A percentile compares a stretch with the other conserved stretches of the same genome.
These are phyloP conservation scores for Botrytis paeoniae DNA, from an alignment of 2,329 filamentous ascomycete species.

Conservation along the genomic window DNA sequence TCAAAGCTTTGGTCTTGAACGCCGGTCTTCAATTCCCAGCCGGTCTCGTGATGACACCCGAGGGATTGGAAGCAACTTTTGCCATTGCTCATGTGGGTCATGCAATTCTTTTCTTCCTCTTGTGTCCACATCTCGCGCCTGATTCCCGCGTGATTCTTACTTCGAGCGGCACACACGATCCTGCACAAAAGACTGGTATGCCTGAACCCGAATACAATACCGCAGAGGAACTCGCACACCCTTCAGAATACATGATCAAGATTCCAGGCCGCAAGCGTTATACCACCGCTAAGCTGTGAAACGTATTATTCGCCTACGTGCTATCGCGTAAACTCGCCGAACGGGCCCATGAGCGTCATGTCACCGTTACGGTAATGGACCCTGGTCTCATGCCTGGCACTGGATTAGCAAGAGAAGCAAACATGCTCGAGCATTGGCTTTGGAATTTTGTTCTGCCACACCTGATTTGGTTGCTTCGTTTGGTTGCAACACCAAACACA, in stretches of 20 bases:
- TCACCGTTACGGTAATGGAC: slow-evolving; percentile 45
- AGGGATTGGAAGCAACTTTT: slow-evolving; percentile 49
- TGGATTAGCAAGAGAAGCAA: slow-evolving; percentile 41
- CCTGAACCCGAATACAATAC: slow-evolving; percentile 41
- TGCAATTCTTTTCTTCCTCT: slow-evolving; percentile 48
- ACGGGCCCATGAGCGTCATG: slow-evolving; percentile 29
- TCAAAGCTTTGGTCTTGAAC: slow-evolving; percentile 47
- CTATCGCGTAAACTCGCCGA: slow-evolving; percentile 40
- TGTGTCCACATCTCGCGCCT: slow-evolving; percentile 41
- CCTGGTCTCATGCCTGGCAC: slow-evolving; percentile 51
- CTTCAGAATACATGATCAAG: slow-evolving; percentile 23
- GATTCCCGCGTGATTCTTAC: slow-evolving; percentile 46
- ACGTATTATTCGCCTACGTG: slow-evolving; percentile 49
- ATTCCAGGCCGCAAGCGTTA: slow-evolving; percentile 43
- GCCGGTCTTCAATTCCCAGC: slow-evolving; percentile 45
- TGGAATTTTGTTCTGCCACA: slow-evolving; percentile 40
- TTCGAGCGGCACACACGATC: slow-evolving; percentile 48
- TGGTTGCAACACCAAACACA: slow-evolving; percentile 39
- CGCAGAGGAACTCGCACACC: slow-evolving; percentile 46
- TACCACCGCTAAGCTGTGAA: slow-evolving; percentile 46
- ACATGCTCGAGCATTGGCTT: slow-evolving; percentile 35
- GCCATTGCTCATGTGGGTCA: slow-evolving; percentile 51
- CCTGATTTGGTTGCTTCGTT: slow-evolving; percentile 40
- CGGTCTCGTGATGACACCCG: slow-evolving; percentile 38
- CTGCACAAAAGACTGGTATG: slow-evolving; percentile 37